Base-by-base conservation (phyloP, 306 rosid genomes). In the Nissolia schottii region DNA sequence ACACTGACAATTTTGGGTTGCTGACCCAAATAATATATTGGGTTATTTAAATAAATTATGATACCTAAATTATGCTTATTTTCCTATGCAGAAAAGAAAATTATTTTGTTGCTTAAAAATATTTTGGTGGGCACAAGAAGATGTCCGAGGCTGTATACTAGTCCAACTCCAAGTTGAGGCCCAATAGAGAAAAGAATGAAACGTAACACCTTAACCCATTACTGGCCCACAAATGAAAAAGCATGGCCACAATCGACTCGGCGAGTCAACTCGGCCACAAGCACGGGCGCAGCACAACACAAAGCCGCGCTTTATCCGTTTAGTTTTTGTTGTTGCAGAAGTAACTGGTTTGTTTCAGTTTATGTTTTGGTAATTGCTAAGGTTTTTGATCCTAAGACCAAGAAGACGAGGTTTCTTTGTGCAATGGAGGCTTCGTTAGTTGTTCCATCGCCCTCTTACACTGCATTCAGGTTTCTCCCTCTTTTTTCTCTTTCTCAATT, bases 351-450 rank as follows among this genome's bases (percentile, higher is more conserved):
- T 49, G 18, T 46, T 18, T 24, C 60, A 23, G 18, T 24, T 18
- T 3, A 3, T 28, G 31, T 48, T 49, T 16, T 8, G 73, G 20
- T 4, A 6, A 50, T 18, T 54, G 35, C 54, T 8, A 13, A 51
- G 62, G 40, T 49, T 41, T 2, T 16, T 1, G 14, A 6, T 48
- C 54, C 7, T 34, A 38, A 16, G 5, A 50, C 64, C 3, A 20
- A 63, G n/a, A 63, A 63, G n/a, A 63, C 34, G 43, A 28, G 68
- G 41, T 19, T 62, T 71, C 37, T 61, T 34, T 25, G 43, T 61
- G 23, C 65, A 54, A 79, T 82, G 90, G 78, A 85, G 67, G 71
- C 83, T 78, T 84, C 84, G 48, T 79, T 67, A 27, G 43, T 75
- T 60, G 75, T 60, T 12, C 80, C 78, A 19, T 68, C 87, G 11